Conservation (phyloP, 768 basidiomycete species). For the Leccinum ochraceum region DNA sequence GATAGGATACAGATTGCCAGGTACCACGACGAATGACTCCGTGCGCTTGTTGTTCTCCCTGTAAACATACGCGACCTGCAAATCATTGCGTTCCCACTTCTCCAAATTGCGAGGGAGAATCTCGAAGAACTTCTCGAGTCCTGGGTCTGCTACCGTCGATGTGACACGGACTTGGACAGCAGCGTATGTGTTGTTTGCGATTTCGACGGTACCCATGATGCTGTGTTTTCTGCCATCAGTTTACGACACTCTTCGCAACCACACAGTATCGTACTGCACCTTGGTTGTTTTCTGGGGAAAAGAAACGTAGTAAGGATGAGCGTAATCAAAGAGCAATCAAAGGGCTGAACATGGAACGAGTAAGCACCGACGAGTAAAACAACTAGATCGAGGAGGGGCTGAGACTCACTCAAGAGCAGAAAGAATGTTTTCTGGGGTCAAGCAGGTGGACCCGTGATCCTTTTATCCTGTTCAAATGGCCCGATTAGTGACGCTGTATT, state of each 20-base stretch:
- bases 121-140: background rate
- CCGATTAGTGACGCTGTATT: background rate
- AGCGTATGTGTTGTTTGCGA: fast-evolving
- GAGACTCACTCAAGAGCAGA: background rate
- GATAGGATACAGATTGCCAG: background rate
- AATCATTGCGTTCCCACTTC: background rate
- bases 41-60: background rate
- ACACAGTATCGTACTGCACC: background rate
- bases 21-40: background rate
- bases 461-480: background rate
- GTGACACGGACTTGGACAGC: background rate
- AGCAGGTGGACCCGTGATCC: background rate
- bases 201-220: background rate
- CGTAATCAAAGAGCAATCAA: background rate
- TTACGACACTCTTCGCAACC: background rate
- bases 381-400: background rate
- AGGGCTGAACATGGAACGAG: background rate
- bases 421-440: background rate
- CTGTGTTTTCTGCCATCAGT: background rate
- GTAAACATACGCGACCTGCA: background rate
- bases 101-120: fast-evolving
- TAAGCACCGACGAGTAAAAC: background rate
- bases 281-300: background rate
- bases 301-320: background rate
- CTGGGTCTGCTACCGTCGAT: background rate